Base-by-base conservation (phyloP, 148 eudicot genomes). In the Tetragonia tetragonoides region DNA sequence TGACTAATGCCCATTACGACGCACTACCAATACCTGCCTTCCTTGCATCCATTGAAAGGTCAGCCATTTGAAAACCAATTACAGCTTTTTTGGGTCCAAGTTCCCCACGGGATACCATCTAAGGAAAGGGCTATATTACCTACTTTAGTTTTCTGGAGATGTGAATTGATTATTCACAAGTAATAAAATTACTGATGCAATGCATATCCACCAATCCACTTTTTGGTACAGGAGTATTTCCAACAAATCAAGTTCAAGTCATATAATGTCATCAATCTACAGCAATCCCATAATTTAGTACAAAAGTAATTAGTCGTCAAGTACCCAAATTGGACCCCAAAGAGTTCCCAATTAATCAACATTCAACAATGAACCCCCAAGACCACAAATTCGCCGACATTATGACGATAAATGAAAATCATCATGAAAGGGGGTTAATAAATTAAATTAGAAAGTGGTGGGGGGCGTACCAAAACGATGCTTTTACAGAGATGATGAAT, bases 401-500 rank as follows among this genome's bases (percentile, higher is more conserved):
- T 5, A 5, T 40, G 23, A 74, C 34, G 14, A 2, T 40, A 28
- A 28, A 28, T 28, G 34, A 28, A 28, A 28, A 28, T 28, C 34
- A 28, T 28, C 34, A 28, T 28, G 34, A 28, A 28, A 28, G 34
- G 34, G 34, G 34, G 34, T 28, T 28, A 28, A 28, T 28, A 28
- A 28, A 28, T 28, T 28, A 28, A 28, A 0, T 28, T 28, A 34
- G 37, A 54, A 10, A 17, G 28, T 24, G 6, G 28, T 24, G 6
- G 9, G 1, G 14, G 24, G n/a, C n/a, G 39, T 82, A 95, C 98
- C 95, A 96, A 77, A 70, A 96, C 99, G 74, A 96, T 91, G 87
- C 95, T 91, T 75, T 96, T 93, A 88, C 99, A 96, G 83, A 96
- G 97, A 77, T 96, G 98, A 70, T 91, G 80, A 75, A 93, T 62